Evolutionary conservation across 2,329 filamentous ascomycete genomes (phyloP), one percentile per base, ranked within the genome.

Genomic region (Fusarium torreyae): DNA sequence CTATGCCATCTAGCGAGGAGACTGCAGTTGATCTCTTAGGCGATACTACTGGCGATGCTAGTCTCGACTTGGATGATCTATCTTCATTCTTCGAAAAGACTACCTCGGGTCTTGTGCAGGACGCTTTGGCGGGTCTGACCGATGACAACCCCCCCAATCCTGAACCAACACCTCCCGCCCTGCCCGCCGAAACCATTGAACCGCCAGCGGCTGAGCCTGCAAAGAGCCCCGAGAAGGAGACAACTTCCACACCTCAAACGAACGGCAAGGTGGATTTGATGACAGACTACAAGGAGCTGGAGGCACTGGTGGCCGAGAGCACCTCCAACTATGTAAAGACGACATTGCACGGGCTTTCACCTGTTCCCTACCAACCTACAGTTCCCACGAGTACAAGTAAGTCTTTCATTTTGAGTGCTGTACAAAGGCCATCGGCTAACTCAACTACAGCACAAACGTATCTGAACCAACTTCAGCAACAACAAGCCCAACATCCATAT

Each of bases 271-370:
- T 76, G 38, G 77, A 80, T 40, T 55, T 76, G 40, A 76, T 75
- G 62, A 81, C 77, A 9, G 81, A 83, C 57, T 81, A 81, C 51
- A 80, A 83, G 63, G 81, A 83, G 42, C 74, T 83, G 7, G 79
- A 82, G 62, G 81, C 81, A 9, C 72, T 83, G 22, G 81, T 83
- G 13, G 81, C 80, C 0, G 80, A 82, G 66, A 83, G 81, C 65
- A 83, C 81, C 1, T 80, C 79, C 11, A 81, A 83, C 57, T 83
- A 83, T 53, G 82, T 83, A 40, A 80, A 80, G 58, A 83, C 79
- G 6, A 83, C 82, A 5, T 71, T 83, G 9, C 78, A 82, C 63
- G 81, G 80, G 24, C 66, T 83, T 14, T 83, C 82, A 4, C 81
- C 81, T 20, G 77, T 80, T 33, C 79, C 81, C 1, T 83, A 82